A percentile compares a stretch with the other conserved stretches of the same genome.
Evolutionary conservation across 2,329 filamentous ascomycete species (phyloP).

Genomic region (Penicillium sp.): DNA sequence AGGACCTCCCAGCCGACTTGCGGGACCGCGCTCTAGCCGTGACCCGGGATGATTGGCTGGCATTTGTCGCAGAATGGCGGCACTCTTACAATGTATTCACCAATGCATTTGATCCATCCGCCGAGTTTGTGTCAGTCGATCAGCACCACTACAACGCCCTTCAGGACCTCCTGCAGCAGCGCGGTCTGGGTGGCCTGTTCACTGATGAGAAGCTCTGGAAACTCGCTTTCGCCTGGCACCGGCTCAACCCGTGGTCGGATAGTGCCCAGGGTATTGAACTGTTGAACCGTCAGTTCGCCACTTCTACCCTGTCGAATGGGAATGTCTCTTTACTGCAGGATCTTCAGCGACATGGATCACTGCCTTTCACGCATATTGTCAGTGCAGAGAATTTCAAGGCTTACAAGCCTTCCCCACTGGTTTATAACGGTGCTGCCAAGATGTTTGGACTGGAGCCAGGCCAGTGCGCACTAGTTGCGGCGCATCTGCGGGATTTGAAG

Average conservation of each 20-base stretch:
- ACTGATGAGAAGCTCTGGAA: constrained; percentile 61
- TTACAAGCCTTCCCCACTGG: constrained; percentile 70
- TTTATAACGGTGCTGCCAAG: constrained; percentile 67
- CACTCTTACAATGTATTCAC: constrained; percentile 64
- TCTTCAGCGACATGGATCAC: constrained; percentile 56
- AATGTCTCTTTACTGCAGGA: constrained; percentile 67
- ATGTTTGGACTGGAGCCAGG: constrained; percentile 56
- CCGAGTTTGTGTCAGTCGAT: constrained; percentile 68
- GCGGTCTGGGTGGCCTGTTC: constrained; percentile 61
- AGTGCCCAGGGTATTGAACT: constrained; percentile 54
- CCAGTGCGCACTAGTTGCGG: constrained; percentile 74
- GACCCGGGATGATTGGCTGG: constrained; percentile 59
- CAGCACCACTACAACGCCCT: constrained; percentile 68
- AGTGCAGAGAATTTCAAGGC: constrained; percentile 69
- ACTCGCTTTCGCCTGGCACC: constrained; percentile 68
- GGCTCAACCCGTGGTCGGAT: constrained; percentile 68
- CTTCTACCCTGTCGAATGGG: constrained; percentile 72
- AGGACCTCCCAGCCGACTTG: constrained; percentile 49
- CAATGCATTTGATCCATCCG: constrained; percentile 36
- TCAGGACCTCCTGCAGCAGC: constrained; percentile 55
- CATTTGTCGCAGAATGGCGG: constrained; percentile 71
- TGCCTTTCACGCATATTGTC: constrained; percentile 63
- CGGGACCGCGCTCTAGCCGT: constrained; percentile 53
- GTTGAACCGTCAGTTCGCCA: constrained; percentile 59
- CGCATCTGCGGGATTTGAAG: constrained; percentile 68